Percentiles rank a stretch among this genome's conserved stretches.
phyloP scores from a whole-genome alignment of 495 filamentous ascomycete species.

The Gamarada debralockiae region DNA sequence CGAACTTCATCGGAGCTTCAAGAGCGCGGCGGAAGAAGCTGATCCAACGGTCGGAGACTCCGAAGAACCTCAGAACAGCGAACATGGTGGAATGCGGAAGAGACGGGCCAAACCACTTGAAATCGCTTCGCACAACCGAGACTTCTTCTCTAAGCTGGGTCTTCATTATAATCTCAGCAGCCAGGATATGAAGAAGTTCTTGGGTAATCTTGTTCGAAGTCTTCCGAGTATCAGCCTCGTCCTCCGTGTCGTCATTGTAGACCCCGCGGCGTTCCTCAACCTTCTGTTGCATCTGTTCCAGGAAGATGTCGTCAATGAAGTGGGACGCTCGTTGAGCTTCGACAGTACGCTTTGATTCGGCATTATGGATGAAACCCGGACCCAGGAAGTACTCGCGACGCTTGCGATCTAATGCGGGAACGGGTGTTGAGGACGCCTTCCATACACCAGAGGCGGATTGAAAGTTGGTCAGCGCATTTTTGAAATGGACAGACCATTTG shows the following conservation, averaged over 20 bases:
- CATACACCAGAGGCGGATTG: constrained; percentile 33
- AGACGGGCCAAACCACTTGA: constrained; percentile 60
- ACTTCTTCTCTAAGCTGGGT: constrained; percentile 49
- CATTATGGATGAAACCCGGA: neutral
- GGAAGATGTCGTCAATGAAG: constrained; percentile 10
- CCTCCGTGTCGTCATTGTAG: constrained; percentile 21
- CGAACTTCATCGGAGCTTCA: constrained; percentile 54
- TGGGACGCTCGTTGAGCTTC: constrained; percentile 23
- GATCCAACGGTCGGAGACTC: constrained; percentile 56
- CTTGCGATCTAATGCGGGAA: constrained; percentile 40
- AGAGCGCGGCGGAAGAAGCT: constrained; percentile 52
- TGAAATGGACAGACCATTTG: constrained; percentile 53
- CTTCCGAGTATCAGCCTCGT: constrained; percentile 26
- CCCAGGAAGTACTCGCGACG: constrained; percentile 46
- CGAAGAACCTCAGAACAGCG: constrained; percentile 52
- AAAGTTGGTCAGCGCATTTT: constrained; percentile 36
- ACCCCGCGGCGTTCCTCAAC: constrained; percentile 5
- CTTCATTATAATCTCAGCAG: constrained; percentile 56
- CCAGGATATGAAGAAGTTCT: constrained; percentile 52
- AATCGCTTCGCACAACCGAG: constrained; percentile 55
- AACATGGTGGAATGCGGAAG: constrained; percentile 58
- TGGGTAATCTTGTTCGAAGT: constrained; percentile 51
- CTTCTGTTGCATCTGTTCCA: constrained; percentile 5
- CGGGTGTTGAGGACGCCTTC: constrained; percentile 30
- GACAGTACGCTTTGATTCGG: constrained; percentile 13